Conservation (phyloP, 345 rosid genomes). For the Salix brachista region DNA sequence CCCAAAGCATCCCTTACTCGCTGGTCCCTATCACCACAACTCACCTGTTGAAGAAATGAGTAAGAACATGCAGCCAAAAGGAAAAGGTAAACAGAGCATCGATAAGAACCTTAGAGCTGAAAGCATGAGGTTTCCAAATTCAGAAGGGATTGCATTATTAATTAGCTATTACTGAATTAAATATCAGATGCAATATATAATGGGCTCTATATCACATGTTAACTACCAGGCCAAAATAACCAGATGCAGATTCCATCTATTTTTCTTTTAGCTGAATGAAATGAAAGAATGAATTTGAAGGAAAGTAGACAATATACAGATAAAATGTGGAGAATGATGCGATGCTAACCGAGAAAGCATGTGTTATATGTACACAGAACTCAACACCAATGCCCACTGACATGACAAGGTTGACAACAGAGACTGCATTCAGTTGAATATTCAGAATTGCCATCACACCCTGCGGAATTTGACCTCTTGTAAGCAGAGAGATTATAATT, state of each 20-base stretch:
- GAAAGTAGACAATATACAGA: neutral
- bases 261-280: neutral
- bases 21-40: constrained; percentile 65
- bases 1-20: constrained; percentile 75
- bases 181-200: neutral
- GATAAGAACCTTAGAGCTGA: neutral
- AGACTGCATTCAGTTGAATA: constrained; percentile 92
- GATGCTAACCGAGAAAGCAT: constrained; percentile 75
- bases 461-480: constrained; percentile 44
- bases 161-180: neutral
- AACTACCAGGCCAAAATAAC: neutral
- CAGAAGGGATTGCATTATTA: neutral
- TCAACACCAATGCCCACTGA: constrained; percentile 93
- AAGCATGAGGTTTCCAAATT: neutral
- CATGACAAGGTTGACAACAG: constrained; percentile 95
- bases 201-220: neutral
- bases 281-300: neutral
- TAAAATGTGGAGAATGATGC: neutral
- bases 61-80: constrained; percentile 9
- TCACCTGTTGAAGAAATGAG: constrained; percentile 46
- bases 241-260: neutral
- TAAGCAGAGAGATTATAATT: constrained; percentile 3
- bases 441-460: constrained; percentile 87
- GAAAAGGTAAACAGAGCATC: neutral
- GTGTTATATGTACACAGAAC: constrained; percentile 93